Base-by-base conservation (phyloP, 257 asterid species). In the Solanum dulcamara region DNA sequence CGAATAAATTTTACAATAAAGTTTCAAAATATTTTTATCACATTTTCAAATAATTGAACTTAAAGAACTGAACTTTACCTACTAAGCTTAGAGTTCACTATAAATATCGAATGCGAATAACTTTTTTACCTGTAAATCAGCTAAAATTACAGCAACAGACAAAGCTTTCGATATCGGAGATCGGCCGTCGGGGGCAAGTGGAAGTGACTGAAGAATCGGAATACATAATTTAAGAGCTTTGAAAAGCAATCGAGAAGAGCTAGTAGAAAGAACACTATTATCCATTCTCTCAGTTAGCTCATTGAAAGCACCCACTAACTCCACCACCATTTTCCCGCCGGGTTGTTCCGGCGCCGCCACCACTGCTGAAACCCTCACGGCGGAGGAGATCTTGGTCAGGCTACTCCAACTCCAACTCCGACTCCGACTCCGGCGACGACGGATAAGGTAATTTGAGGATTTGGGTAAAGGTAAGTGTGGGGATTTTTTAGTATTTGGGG, bases 271-370 rank as follows among this genome's bases (percentile, higher is more conserved):
- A 17, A 35, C 82, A 70, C 64, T 87, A 77, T 71, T 88, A 62
- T 88, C 91, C 96, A 91, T 96, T 86, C 98, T 91, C 87, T 93
- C 95, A 18, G 98, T 92, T 30, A 96, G 92, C 88, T 94, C 94
- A 66, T 95, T 96, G 91, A 94, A 96, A 20, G 98, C 97, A 82
- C 98, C 98, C 8, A 96, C 98, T 60, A 96, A 88, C 85, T 96
- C 97, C 83, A 93, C 97, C 80, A 94, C 97, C 98, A 94, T 93
- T 92, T 93, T 96, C 55, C 99, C 99, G 24, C 99, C 99, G 5
- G 96, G 92, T n/a, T 96, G 98, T 88, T 94, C 98, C 81, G 90
- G 91, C 18, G 64, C n/a, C 44, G 10, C 83, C 83, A 48, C 83
- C 42, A 46, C 10, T 26, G 30, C 28, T 2, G 83, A 28, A 15